A percentile compares a stretch with the other conserved stretches of the same genome.
These are phyloP conservation scores for Petunia hybrid DNA, from an alignment of 305 asterid species.

Conservation along the genomic window DNA sequence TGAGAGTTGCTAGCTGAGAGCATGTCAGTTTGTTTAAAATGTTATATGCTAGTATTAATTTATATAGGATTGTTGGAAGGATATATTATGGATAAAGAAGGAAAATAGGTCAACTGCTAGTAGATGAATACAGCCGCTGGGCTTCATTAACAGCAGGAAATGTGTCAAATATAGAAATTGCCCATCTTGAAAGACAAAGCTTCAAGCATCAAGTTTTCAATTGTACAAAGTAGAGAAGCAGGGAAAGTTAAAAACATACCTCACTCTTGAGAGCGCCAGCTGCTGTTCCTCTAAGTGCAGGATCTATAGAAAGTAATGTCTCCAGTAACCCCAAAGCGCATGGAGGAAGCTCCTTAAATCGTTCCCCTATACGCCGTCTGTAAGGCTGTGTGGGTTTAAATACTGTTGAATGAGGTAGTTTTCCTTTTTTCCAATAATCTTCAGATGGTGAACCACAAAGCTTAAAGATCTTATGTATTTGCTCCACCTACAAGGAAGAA, in stretches of 20 bases:
- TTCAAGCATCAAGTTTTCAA: background rate
- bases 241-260: constrained; percentile 45
- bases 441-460: constrained; percentile 34
- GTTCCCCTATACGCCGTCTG: constrained; percentile 70
- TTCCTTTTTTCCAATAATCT: constrained; percentile 31
- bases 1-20: background rate
- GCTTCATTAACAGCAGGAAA: constrained; percentile 19
- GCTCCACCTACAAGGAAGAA: constrained; percentile 30
- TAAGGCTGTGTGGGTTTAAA: constrained; percentile 44
- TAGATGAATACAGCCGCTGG: background rate
- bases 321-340: constrained; percentile 71
- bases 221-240: background rate
- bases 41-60: background rate
- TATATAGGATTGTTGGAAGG: background rate
- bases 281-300: constrained; percentile 79
- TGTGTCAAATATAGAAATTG: background rate
- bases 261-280: constrained; percentile 74
- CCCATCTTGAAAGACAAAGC: background rate
- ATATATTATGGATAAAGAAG: background rate
- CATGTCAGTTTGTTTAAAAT: background rate
- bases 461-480: constrained; percentile 35
- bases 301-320: constrained; percentile 84
- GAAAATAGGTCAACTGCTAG: background rate
- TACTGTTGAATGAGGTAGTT: constrained; percentile 33
- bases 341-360: constrained; percentile 74